phyloP scores from a whole-genome alignment of 1,139 yeast species.

The Suhomyces chickasaworum region DNA sequence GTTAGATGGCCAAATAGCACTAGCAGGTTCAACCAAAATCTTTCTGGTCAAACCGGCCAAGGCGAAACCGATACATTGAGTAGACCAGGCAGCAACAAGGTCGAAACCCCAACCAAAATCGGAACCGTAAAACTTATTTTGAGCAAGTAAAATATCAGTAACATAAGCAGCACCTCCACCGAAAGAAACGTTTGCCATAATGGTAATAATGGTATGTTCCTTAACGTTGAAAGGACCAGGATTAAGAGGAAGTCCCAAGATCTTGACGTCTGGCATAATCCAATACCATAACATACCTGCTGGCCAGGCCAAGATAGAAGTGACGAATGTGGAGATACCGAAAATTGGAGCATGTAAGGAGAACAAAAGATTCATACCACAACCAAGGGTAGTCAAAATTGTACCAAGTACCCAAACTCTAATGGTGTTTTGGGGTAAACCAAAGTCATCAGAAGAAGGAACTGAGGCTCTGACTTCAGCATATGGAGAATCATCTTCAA shows the following conservation, averaged over 20 bases:
- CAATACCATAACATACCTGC: constrained; percentile 55
- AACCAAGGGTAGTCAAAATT: constrained; percentile 58
- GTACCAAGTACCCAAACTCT: constrained; percentile 61
- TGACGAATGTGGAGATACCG: constrained; percentile 54
- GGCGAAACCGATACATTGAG: constrained; percentile 67
- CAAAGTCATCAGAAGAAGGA: constrained; percentile 59
- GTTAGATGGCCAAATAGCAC: constrained; percentile 69
- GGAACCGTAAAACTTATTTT: constrained; percentile 51
- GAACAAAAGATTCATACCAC: constrained; percentile 62
- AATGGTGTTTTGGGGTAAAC: constrained; percentile 59
- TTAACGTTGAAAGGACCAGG: constrained; percentile 67
- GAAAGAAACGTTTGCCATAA: constrained; percentile 61
- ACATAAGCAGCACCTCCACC: constrained; percentile 64
- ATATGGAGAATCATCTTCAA: constrained; percentile 61
- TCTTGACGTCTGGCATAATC: constrained; percentile 48
- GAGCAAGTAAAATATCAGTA: constrained; percentile 59
- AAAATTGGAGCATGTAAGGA: constrained; percentile 61
- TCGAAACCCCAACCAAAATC: constrained; percentile 54
- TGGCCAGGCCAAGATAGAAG: constrained; percentile 66
- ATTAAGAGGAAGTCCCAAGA: constrained; percentile 50
- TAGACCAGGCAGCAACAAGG: constrained; percentile 52
- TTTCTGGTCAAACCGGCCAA: constrained; percentile 61
- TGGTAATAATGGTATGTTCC: constrained; percentile 65
- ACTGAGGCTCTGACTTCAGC: constrained; percentile 74
- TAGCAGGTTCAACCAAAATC: constrained; percentile 60